phyloP scores from a whole-genome alignment of 2,329 filamentous ascomycete species.

The Colletotrichum graminicola region DNA sequence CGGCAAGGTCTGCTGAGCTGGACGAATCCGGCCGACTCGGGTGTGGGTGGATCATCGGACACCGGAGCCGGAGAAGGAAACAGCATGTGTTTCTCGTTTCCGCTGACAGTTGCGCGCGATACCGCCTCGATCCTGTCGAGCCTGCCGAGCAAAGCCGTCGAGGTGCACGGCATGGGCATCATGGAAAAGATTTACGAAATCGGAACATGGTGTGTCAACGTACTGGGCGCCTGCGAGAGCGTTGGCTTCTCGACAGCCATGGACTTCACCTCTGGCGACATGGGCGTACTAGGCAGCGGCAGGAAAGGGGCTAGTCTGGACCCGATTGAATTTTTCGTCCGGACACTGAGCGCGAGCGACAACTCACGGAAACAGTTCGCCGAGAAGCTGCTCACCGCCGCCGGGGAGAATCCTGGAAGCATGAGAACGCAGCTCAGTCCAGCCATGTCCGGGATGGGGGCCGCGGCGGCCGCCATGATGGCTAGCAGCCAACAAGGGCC shows the following conservation, averaged over 20 bases:
- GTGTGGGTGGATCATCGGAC: conserved; percentile 20
- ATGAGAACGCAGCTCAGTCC: conserved; percentile 53
- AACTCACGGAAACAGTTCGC: conserved; percentile 59
- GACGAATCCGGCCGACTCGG: conserved; percentile 41
- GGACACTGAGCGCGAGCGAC: conserved; percentile 57
- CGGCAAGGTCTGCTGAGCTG: conserved; percentile 74
- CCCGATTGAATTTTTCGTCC: conserved; percentile 59
- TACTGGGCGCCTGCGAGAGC: conserved; percentile 54
- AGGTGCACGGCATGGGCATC: conserved; percentile 63
- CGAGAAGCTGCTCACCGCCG: conserved; percentile 57
- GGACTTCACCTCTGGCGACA: conserved; percentile 50
- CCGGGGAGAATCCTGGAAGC: conserved; percentile 54
- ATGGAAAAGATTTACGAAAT: conserved; percentile 65
- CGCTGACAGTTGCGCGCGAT: conserved; percentile 71
- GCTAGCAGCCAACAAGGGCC: conserved; percentile 9
- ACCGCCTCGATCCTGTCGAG: conserved; percentile 60
- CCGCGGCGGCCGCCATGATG: conserved; percentile 30
- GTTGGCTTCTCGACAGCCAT: conserved; percentile 46
- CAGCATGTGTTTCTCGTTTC: conserved; percentile 72
- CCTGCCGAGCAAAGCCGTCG: conserved; percentile 56
- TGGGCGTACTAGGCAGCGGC: conserved; percentile 50
- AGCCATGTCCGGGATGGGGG: conserved; percentile 41
- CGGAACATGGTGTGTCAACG: conserved; percentile 59
- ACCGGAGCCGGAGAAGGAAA: conserved; percentile 25
- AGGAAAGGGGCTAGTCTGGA: conserved; percentile 52